Evolutionary conservation across 164 flowering plant species (phyloP).

Genomic region (Vitis cinerea): DNA sequence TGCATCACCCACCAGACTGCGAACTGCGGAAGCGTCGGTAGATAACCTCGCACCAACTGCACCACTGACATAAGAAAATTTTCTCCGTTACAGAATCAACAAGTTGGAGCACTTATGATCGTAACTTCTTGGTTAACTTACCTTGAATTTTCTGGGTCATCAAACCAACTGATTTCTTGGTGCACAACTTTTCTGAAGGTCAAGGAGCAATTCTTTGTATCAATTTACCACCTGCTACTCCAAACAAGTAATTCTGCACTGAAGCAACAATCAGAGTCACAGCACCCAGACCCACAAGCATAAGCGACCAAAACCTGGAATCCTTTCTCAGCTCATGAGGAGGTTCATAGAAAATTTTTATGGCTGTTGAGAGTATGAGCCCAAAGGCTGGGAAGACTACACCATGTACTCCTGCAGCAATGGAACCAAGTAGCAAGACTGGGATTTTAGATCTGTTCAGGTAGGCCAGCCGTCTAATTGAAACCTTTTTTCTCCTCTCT

Average conservation of each 20-base stretch:
- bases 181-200: slow-evolving; percentile 17
- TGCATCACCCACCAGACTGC: slow-evolving; percentile 42
- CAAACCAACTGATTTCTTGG: slow-evolving; percentile 2
- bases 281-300: slow-evolving; percentile 6
- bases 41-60: slow-evolving; percentile 51
- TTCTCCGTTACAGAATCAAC: no score
- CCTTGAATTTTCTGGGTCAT: no score
- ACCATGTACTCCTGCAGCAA: slow-evolving; percentile 15
- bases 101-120: no score
- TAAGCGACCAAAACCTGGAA: no score
- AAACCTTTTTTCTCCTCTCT: neutral
- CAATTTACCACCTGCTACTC: slow-evolving; percentile 6
- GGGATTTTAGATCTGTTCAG: slow-evolving; percentile 15
- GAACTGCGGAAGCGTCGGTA: slow-evolving; percentile 32
- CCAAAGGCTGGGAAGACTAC: slow-evolving; percentile 13
- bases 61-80: slow-evolving; percentile 26
- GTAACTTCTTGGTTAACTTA: no score
- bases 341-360: slow-evolving; percentile 17
- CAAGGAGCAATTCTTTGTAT: slow-evolving; percentile 10
- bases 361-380: slow-evolving; percentile 8
- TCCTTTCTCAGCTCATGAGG: neutral
- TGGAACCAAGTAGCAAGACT: slow-evolving; percentile 14
- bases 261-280: slow-evolving; percentile 4
- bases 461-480: slow-evolving; percentile 6
- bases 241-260: slow-evolving; percentile 10